These are phyloP conservation scores for Phytophthora constricta DNA, from an alignment of 352 stramenopile species.

Conservation along the genomic window DNA sequence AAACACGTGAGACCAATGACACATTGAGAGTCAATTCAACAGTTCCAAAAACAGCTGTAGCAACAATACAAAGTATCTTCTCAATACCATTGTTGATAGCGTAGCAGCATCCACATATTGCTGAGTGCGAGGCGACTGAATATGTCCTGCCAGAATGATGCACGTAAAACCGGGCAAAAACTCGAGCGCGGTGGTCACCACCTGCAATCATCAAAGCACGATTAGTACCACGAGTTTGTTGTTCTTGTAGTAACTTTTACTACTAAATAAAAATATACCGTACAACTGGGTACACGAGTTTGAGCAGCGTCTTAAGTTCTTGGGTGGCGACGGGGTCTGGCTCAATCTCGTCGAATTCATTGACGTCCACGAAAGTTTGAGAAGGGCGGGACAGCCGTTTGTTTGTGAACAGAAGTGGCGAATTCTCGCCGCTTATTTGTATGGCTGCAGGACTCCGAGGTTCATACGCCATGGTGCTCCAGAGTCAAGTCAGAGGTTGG, in stretches of 20 bases:
- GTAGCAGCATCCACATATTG: conserved; percentile 64
- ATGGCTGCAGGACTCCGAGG: conserved; percentile 19
- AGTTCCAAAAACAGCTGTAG: background rate
- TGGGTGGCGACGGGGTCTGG: conserved; percentile 28
- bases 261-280: background rate
- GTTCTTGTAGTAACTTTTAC: too few relatives aligned
- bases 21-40: background rate
- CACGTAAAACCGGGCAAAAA: conserved; percentile 60
- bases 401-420: conserved; percentile 21
- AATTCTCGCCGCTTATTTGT: conserved; percentile 16
- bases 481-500: background rate
- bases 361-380: conserved; percentile 8
- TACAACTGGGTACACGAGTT: conserved; percentile 55
- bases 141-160: conserved; percentile 68
- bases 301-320: conserved; percentile 54
- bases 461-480: conserved; percentile 19
- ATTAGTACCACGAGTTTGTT: background rate
- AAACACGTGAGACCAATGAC: background rate
- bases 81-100: conserved; percentile 56
- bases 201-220: conserved; percentile 3
- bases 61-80: background rate
- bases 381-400: conserved; percentile 5
- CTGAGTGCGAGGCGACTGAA: conserved; percentile 60
- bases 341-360: conserved; percentile 21
- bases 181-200: conserved; percentile 55